Percentiles rank a stretch among this genome's conserved stretches.
These are phyloP conservation scores for Epichloe hybrida DNA, from an alignment of 2,329 filamentous ascomycete species.

Conservation along the genomic window DNA sequence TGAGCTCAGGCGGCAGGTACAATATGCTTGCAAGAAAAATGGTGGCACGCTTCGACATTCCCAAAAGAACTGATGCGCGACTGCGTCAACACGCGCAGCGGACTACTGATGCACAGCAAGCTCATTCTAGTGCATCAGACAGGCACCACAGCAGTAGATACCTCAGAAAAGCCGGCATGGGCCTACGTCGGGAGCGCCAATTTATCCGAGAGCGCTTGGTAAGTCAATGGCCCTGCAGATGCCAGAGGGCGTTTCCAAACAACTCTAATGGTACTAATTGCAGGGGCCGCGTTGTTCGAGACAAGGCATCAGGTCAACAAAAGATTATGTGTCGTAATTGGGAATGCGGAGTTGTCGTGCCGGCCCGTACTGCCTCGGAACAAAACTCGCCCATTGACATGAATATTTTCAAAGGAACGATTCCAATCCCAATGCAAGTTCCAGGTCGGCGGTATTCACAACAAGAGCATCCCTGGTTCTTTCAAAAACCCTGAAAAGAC, in stretches of 20 bases:
- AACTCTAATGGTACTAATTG: conserved; percentile 1
- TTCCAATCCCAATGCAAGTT: conserved; percentile 51
- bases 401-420: conserved; percentile 34
- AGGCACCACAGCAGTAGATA: background rate
- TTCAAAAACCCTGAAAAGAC: conserved; percentile 13
- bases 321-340: conserved; percentile 84
- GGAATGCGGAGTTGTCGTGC: conserved; percentile 83
- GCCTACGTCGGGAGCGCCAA: conserved; percentile 86
- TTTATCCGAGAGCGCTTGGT: conserved; percentile 87
- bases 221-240: conserved; percentile 20
- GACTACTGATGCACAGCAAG: conserved; percentile 83
- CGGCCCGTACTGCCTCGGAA: conserved; percentile 25
- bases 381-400: conserved; percentile 9
- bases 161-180: conserved; percentile 38
- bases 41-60: conserved; percentile 58
- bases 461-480: conserved; percentile 30
- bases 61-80: conserved; percentile 61
- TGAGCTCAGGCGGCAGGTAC: conserved; percentile 55
- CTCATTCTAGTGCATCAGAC: conserved; percentile 39
- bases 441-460: conserved; percentile 39
- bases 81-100: conserved; percentile 54
- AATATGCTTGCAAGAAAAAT: conserved; percentile 62
- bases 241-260: background rate
- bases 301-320: conserved; percentile 49
- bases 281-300: conserved; percentile 66